Evolutionary conservation across 2,329 filamentous ascomycete genomes (phyloP), one percentile per base, ranked within the genome.

Genomic region (Hypoxylon sp.): DNA sequence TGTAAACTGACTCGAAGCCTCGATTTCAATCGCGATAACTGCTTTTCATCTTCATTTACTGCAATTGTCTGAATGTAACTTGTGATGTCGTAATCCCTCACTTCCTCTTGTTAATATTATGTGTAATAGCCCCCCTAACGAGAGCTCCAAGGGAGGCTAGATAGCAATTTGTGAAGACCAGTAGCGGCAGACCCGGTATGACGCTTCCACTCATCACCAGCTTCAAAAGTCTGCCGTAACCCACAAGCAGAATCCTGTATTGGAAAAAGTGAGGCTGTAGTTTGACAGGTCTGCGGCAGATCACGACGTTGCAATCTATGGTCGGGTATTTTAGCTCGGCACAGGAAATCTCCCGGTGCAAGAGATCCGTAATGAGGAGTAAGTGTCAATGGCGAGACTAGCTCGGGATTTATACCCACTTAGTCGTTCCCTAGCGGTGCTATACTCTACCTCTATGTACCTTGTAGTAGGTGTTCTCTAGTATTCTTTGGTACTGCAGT

Each of bases 251-350:
- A 28, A 48, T 18, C 30, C n/a, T 49, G 16, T 48, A 33, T 28
- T 12, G 4, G 22, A 28, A 61, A n/a, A 48, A 61, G 50, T 50
- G 36, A 55, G 50, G 33, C 58, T 61, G 42, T 49, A 14, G 16
- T n/a, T n/a, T n/a, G n/a, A n/a, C n/a, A n/a, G n/a, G n/a, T n/a
- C n/a, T n/a, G n/a, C n/a, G n/a, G n/a, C n/a, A n/a, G n/a, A n/a
- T n/a, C n/a, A n/a, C n/a, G n/a, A n/a, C n/a, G n/a, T n/a, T n/a
- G n/a, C n/a, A n/a, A n/a, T n/a, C n/a, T n/a, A n/a, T n/a, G n/a
- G 12, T 24, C 45, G 45, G 33, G 38, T 18, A n/a, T 48, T 33
- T 20, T 30, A 11, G 14, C 24, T 14, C 45, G 20, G 18, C 45
- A 30, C 22, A 22, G n/a, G 36, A 51, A 28, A 33, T 20, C 16